These are phyloP conservation scores for Heliocybe sulcata DNA, from an alignment of 1,284 basidiomycete species.

Conservation along the genomic window DNA sequence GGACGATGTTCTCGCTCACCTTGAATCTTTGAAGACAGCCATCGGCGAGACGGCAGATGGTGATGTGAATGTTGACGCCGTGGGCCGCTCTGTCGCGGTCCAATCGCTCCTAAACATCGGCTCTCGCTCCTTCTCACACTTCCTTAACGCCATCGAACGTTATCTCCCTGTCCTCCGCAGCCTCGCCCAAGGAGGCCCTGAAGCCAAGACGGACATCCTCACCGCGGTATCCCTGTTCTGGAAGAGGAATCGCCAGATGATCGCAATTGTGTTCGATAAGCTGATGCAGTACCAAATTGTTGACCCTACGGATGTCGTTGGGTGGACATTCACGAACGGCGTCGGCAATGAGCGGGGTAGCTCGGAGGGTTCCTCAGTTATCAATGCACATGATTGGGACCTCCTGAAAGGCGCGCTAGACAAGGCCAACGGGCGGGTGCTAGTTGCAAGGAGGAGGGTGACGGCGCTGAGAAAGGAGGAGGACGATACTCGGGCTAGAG, in stretches of 20 bases:
- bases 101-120: constrained; percentile 91
- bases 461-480: constrained; percentile 76
- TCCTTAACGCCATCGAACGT: constrained; percentile 95
- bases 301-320: constrained; percentile 87
- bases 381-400: constrained; percentile 75
- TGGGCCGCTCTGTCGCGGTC: constrained; percentile 76
- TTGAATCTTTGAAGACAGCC: constrained; percentile 62
- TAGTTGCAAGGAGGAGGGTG: constrained; percentile 68
- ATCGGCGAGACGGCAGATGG: constrained; percentile 50
- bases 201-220: constrained; percentile 68
- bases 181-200: constrained; percentile 49
- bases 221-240: constrained; percentile 72
- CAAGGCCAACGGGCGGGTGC: constrained; percentile 84
- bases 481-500: constrained; percentile 73
- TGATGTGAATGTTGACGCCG: constrained; percentile 52
- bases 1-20: constrained; percentile 73
- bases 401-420: constrained; percentile 75
- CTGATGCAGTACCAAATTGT: constrained; percentile 98
- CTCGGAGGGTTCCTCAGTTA: constrained; percentile 28
- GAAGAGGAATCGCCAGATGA: constrained; percentile 77
- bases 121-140: constrained; percentile 94
- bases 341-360: constrained; percentile 12
- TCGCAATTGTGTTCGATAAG: constrained; percentile 93
- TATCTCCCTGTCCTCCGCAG: constrained; percentile 87
- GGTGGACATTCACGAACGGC: constrained; percentile 71